phyloP scores from a whole-genome alignment of 2,329 filamentous ascomycete genomes.

The Fusarium papillatum region DNA sequence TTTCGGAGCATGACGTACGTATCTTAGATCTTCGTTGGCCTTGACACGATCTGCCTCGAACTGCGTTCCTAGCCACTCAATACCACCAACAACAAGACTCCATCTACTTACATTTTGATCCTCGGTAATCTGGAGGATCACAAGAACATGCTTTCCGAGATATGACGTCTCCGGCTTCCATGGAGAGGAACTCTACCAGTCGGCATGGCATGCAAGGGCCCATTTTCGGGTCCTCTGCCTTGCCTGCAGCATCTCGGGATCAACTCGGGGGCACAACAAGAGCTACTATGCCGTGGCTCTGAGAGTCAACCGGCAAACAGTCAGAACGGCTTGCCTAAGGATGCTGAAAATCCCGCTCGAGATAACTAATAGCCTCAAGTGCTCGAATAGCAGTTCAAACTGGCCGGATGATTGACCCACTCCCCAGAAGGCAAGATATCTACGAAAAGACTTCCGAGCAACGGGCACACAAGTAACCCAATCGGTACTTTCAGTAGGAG shows the following conservation, averaged over 20 bases:
- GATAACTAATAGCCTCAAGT: neutral
- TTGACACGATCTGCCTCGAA: constrained; percentile 13
- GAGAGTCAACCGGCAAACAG: neutral
- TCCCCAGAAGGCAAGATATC: neutral
- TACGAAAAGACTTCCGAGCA: neutral
- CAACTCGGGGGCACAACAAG: neutral
- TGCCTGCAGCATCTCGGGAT: neutral
- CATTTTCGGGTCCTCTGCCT: neutral
- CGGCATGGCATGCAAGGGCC: constrained; percentile 2
- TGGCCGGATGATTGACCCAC: neutral
- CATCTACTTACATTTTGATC: neutral
- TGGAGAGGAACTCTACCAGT: neutral
- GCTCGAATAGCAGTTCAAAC: neutral
- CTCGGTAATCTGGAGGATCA: constrained; percentile 14
- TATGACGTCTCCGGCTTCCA: constrained; percentile 7
- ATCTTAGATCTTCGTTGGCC: neutral
- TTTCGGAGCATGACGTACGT: constrained; percentile 28
- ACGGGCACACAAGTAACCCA: neutral
- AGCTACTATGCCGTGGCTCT: neutral
- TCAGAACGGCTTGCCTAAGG: neutral
- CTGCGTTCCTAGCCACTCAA: constrained; percentile 6
- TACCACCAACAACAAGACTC: constrained; percentile 2
- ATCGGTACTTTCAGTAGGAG: neutral
- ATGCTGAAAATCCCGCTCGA: neutral
- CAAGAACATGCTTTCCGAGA: neutral